A percentile compares a stretch with the other conserved stretches of the same genome.
These are phyloP conservation scores for Fusarium sterilihyphosum DNA, from an alignment of 2,329 filamentous ascomycete genomes.

Conservation along the genomic window DNA sequence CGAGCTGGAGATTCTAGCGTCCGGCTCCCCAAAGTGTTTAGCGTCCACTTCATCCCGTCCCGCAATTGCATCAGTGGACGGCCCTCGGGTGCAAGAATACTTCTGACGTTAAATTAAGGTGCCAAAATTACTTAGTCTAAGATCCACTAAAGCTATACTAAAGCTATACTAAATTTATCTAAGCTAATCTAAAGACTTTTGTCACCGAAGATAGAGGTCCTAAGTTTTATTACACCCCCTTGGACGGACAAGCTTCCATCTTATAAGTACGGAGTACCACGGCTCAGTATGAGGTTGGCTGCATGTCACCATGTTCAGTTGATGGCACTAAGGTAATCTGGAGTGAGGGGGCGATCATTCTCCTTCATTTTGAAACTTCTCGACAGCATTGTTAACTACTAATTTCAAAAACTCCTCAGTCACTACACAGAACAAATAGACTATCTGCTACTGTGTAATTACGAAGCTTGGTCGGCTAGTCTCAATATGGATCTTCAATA, in stretches of 20 bases:
- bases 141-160: too few species aligned
- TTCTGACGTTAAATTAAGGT: too few species aligned
- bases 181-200: too few species aligned
- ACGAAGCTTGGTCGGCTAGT: conserved; percentile 4
- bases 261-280: background rate
- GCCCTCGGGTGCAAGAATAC: too few species aligned
- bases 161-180: too few species aligned
- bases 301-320: background rate
- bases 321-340: background rate
- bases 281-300: background rate
- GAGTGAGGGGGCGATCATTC: background rate
- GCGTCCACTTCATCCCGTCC: conserved; percentile 5
- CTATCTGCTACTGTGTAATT: background rate
- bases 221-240: too few species aligned
- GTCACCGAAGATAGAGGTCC: too few species aligned
- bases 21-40: conserved; percentile 22
- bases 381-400: background rate
- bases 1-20: conserved; percentile 12
- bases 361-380: background rate
- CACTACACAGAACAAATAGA: background rate
- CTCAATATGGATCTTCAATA: background rate
- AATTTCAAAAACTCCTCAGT: background rate
- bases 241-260: background rate
- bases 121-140: too few species aligned
- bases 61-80: background rate